A percentile compares a stretch with the other conserved stretches of the same genome.
Evolutionary conservation across 306 rosid species (phyloP).

Genomic region (apple (Malus domestica)): DNA sequence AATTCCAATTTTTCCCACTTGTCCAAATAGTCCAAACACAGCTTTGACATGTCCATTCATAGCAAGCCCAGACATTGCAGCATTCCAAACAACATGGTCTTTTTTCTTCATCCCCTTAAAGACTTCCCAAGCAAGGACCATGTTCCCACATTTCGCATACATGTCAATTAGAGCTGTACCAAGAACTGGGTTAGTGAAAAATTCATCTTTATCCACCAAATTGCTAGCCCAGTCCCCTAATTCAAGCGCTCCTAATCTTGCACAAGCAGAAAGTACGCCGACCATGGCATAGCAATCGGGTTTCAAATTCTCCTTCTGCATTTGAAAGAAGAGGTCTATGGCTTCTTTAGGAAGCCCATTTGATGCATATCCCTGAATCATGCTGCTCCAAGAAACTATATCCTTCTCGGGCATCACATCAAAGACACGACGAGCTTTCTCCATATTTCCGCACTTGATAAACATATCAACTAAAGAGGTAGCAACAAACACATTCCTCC

Average conservation of each 20-base stretch:
- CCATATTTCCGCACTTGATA: constrained; percentile 54
- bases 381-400: constrained; percentile 59
- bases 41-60: constrained; percentile 56
- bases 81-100: constrained; percentile 59
- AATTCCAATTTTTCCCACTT: constrained; percentile 50
- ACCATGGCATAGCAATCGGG: constrained; percentile 68
- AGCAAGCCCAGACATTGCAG: constrained; percentile 57
- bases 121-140: constrained; percentile 45
- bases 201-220: constrained; percentile 42
- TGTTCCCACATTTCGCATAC: constrained; percentile 66
- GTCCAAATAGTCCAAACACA: constrained; percentile 55
- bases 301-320: constrained; percentile 44
- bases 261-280: constrained; percentile 63
- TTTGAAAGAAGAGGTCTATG: constrained; percentile 48
- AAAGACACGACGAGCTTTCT: constrained; percentile 36
- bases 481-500: constrained; percentile 46
- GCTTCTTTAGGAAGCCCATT: constrained; percentile 59
- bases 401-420: constrained; percentile 55
- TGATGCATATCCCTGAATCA: constrained; percentile 62
- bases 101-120: constrained; percentile 46
- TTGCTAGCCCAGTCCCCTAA: constrained; percentile 52
- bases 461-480: constrained; percentile 65
- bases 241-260: constrained; percentile 55
- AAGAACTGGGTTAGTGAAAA: constrained; percentile 44
- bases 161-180: constrained; percentile 73